Evolutionary conservation across 2,329 filamentous ascomycete genomes (phyloP).

Genomic region (Apiospora sp.): DNA sequence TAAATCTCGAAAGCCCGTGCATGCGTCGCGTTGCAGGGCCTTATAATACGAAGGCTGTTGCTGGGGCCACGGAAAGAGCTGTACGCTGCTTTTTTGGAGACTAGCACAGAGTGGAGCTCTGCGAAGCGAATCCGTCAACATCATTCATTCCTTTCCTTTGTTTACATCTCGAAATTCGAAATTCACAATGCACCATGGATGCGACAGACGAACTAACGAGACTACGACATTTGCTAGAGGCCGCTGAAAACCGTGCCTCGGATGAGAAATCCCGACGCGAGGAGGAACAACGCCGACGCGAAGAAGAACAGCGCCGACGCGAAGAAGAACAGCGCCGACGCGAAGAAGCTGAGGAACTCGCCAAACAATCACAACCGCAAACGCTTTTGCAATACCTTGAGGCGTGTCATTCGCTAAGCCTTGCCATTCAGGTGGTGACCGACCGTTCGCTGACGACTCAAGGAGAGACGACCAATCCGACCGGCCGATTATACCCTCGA

Average conservation of each 20-base stretch:
- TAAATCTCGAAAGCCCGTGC: too few relatives aligned
- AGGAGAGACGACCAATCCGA: slow-evolving; percentile 44
- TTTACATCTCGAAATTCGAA: too few relatives aligned
- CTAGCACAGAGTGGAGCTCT: too few relatives aligned
- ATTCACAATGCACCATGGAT: too few relatives aligned
- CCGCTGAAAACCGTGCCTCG: background rate
- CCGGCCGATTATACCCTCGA: slow-evolving; percentile 44
- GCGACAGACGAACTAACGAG: too few relatives aligned
- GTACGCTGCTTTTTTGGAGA: too few relatives aligned
- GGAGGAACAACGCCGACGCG: slow-evolving; percentile 37
- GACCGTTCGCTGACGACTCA: slow-evolving; percentile 43
- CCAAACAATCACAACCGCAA: slow-evolving; percentile 33
- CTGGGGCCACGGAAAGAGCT: too few relatives aligned
- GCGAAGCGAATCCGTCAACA: too few relatives aligned
- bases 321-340: slow-evolving; percentile 37
- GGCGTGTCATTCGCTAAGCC: slow-evolving; percentile 42
- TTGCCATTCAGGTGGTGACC: slow-evolving; percentile 43
- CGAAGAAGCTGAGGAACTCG: slow-evolving; percentile 33
- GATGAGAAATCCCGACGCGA: slow-evolving; percentile 8
- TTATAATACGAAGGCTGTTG: too few relatives aligned
- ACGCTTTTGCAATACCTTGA: slow-evolving; percentile 43
- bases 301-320: slow-evolving; percentile 32
- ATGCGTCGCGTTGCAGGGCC: too few relatives aligned
- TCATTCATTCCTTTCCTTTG: too few relatives aligned
- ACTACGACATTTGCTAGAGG: background rate